Percentiles rank a stretch among this genome's conserved stretches.
Conservation (phyloP, 768 basidiomycete species). For the Russula virescens region DNA sequence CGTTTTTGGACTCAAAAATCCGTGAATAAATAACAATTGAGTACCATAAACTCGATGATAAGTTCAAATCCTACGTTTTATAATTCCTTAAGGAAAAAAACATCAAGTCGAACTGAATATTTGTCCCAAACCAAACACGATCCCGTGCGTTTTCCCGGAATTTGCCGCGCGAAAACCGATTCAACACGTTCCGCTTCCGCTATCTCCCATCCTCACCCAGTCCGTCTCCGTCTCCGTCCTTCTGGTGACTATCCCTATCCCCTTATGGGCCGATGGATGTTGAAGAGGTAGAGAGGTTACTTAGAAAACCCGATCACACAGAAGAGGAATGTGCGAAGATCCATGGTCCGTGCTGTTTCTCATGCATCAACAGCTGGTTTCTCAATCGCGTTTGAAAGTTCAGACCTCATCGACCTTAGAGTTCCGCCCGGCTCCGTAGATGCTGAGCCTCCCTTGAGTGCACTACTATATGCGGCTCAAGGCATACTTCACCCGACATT, state of each 20-base stretch:
- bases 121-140: too few species aligned
- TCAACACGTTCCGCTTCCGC: too few species aligned
- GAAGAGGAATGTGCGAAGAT: conserved; percentile 14
- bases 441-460: neutral
- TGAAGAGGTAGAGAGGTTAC: conserved; percentile 8
- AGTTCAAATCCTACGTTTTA: too few species aligned
- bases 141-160: too few species aligned
- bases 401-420: conserved; percentile 14
- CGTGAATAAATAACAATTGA: too few species aligned
- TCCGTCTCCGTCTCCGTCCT: too few species aligned
- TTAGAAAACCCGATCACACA: conserved; percentile 9
- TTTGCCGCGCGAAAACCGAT: too few species aligned
- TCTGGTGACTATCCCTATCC: neutral
- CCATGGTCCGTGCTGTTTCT: conserved; percentile 6
- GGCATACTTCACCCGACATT: conserved; percentile 14
- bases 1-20: too few species aligned
- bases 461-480: conserved; percentile 9
- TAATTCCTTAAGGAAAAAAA: too few species aligned
- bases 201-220: too few species aligned
- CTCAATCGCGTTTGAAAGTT: conserved; percentile 10
- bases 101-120: too few species aligned
- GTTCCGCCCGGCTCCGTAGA: neutral
- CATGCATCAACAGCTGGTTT: neutral
- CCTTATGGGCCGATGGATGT: conserved; percentile 9
- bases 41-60: too few species aligned